phyloP scores from a whole-genome alignment of 495 filamentous ascomycete genomes.

The Penicillium chermesinum region DNA sequence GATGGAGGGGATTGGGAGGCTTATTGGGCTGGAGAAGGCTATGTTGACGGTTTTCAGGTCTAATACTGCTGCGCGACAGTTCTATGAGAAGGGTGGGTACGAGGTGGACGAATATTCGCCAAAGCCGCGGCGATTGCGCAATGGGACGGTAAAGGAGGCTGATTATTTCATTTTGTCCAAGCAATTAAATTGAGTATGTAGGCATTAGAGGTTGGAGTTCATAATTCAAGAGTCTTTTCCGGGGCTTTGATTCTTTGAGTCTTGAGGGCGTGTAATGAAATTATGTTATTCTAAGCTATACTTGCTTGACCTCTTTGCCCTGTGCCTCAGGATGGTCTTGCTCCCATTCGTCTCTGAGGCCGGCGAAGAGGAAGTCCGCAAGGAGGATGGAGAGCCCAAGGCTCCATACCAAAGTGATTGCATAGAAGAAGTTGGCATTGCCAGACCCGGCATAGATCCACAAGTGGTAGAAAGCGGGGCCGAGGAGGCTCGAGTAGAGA shows the following conservation, averaged over 20 bases:
- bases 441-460: slow-evolving; percentile 98
- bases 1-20: slow-evolving; percentile 40
- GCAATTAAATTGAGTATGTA: slow-evolving; percentile 22
- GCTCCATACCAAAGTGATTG: slow-evolving; percentile 96
- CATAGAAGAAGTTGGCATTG: slow-evolving; percentile 99
- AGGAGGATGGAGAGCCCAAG: slow-evolving; percentile 76
- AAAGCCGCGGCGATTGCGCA: slow-evolving; percentile 53
- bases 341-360: slow-evolving; percentile 91
- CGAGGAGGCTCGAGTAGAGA: slow-evolving; percentile 80
- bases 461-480: slow-evolving; percentile 92
- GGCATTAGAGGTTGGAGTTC: neutral
- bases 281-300: slow-evolving; percentile 47
- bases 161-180: slow-evolving; percentile 75
- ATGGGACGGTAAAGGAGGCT: slow-evolving; percentile 56
- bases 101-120: slow-evolving; percentile 62
- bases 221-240: slow-evolving; percentile 2
- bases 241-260: neutral
- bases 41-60: slow-evolving; percentile 81
- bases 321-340: slow-evolving; percentile 82
- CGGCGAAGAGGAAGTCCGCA: slow-evolving; percentile 80
- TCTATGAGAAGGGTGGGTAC: slow-evolving; percentile 70
- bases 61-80: slow-evolving; percentile 55
- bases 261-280: slow-evolving; percentile 4
- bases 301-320: slow-evolving; percentile 80
- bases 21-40: slow-evolving; percentile 55